A percentile compares a stretch with the other conserved stretches of the same genome.
Evolutionary conservation across 495 filamentous ascomycete species (phyloP).

Genomic region (Penicillium bialowiezense): DNA sequence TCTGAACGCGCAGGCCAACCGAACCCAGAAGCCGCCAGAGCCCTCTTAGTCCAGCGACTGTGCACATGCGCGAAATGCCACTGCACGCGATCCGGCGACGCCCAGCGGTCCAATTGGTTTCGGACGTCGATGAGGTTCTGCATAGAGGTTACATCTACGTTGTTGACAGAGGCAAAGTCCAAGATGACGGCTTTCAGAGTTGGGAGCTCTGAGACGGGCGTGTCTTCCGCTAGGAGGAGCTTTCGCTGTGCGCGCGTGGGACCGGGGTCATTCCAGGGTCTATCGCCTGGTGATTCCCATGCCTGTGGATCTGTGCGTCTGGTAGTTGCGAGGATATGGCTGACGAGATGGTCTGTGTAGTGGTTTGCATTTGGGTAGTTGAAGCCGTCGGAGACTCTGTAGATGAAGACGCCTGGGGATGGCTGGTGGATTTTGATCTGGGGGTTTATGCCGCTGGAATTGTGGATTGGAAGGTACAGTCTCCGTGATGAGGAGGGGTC

Average conservation of each 20-base stretch:
- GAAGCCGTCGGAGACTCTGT: constrained; percentile 90
- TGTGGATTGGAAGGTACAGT: constrained; percentile 73
- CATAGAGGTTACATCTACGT: constrained; percentile 87
- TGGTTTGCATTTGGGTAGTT: constrained; percentile 89
- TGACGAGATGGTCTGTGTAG: constrained; percentile 77
- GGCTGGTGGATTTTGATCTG: constrained; percentile 69
- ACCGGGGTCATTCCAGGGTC: constrained; percentile 93
- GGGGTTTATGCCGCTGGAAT: constrained; percentile 84
- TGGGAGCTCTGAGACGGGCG: constrained; percentile 54
- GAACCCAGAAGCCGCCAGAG: constrained; percentile 84
- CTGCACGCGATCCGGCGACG: constrained; percentile 75
- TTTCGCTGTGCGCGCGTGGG: constrained; percentile 55
- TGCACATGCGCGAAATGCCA: constrained; percentile 92
- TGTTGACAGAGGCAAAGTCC: constrained; percentile 90
- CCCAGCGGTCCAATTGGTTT: constrained; percentile 88
- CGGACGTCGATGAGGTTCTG: constrained; percentile 94
- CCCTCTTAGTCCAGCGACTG: constrained; percentile 94
- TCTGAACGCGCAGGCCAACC: constrained; percentile 57
- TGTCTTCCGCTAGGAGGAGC: constrained; percentile 12
- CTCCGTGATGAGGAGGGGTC: constrained; percentile 53
- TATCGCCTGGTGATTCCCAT: constrained; percentile 67
- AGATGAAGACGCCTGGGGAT: constrained; percentile 91
- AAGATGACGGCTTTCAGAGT: constrained; percentile 80
- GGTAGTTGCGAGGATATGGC: constrained; percentile 67
- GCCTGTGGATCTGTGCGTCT: constrained; percentile 65